Evolutionary conservation across 1,284 basidiomycete species (phyloP).

Genomic region (Cryptococcus floricola): DNA sequence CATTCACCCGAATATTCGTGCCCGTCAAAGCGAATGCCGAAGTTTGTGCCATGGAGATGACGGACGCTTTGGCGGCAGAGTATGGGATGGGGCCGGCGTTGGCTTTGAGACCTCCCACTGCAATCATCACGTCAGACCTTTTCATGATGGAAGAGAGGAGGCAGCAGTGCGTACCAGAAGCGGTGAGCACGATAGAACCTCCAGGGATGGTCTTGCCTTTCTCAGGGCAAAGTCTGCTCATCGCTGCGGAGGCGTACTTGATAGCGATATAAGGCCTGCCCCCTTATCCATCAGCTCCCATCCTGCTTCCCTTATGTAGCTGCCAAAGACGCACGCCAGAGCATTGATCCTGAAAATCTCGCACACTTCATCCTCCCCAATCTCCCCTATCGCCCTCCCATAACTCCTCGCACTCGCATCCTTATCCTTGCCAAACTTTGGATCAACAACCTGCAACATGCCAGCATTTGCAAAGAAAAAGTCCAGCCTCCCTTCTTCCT

Average conservation of each 20-base stretch:
- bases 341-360: slow-evolving; percentile 74
- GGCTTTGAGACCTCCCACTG: slow-evolving; percentile 80
- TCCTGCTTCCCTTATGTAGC: too few relatives aligned
- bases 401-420: neutral
- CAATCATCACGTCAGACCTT: neutral
- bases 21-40: slow-evolving; percentile 74
- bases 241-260: slow-evolving; percentile 76
- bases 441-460: neutral
- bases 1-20: slow-evolving; percentile 81
- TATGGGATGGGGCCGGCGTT: slow-evolving; percentile 84
- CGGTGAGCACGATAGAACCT: slow-evolving; percentile 82
- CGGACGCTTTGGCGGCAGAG: slow-evolving; percentile 84
- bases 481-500: slow-evolving; percentile 79
- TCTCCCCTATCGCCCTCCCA: neutral
- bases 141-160: neutral
- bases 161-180: neutral
- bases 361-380: slow-evolving; percentile 63
- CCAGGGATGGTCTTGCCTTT: slow-evolving; percentile 63
- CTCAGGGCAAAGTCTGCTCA: slow-evolving; percentile 63
- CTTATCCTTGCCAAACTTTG: neutral
- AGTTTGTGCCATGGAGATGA: slow-evolving; percentile 80
- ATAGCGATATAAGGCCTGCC: slow-evolving; percentile 81
- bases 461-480: slow-evolving; percentile 89
- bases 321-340: slow-evolving; percentile 59
- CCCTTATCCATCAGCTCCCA: neutral